phyloP scores from a whole-genome alignment of 805 yeast genomes.

The Priceomyces castillae region DNA sequence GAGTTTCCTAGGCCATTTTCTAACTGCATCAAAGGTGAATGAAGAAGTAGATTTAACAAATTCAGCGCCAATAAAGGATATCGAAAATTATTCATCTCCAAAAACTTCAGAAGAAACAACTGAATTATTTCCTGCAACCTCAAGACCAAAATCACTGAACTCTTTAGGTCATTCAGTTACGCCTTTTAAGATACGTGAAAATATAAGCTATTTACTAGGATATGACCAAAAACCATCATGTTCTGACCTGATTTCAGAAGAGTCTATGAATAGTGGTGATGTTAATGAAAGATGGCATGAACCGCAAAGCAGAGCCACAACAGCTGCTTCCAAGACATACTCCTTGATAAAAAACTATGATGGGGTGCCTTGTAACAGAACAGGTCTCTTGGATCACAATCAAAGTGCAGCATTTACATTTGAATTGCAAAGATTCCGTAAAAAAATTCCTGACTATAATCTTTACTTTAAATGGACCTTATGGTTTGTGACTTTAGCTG shows the following conservation, averaged over 20 bases:
- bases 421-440: slow-evolving; percentile 12
- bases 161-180: slow-evolving; percentile 10
- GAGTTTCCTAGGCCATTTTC: background rate
- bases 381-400: slow-evolving; percentile 12
- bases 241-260: background rate
- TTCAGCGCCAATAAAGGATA: background rate
- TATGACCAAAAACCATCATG: background rate
- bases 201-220: slow-evolving; percentile 8
- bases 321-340: background rate
- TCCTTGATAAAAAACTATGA: slow-evolving; percentile 2
- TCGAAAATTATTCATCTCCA: background rate
- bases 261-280: background rate
- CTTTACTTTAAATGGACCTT: slow-evolving; percentile 19
- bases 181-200: slow-evolving; percentile 18
- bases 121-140: background rate
- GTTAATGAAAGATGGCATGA: background rate
- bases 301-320: slow-evolving; percentile 1
- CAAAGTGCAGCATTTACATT: slow-evolving; percentile 13
- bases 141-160: slow-evolving; percentile 8
- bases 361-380: slow-evolving; percentile 17
- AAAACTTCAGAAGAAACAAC: background rate
- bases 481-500: slow-evolving; percentile 9
- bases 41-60: background rate
- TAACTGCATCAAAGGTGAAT: background rate
- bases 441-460: slow-evolving; percentile 10